Conservation (phyloP, 2,329 filamentous ascomycete genomes). For the Dactylellina drechsleri region DNA sequence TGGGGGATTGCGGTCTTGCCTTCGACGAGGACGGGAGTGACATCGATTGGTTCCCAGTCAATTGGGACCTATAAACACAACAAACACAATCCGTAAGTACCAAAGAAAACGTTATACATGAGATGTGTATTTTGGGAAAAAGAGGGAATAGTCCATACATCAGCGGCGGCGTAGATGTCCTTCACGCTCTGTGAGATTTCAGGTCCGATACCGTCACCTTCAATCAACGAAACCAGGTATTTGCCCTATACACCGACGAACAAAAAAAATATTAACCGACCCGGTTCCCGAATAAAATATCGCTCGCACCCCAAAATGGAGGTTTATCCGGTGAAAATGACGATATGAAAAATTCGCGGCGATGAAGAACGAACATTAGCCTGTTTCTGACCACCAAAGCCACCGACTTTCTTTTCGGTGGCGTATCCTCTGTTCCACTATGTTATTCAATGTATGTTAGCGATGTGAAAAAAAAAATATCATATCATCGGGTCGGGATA, state of each 20-base stretch:
- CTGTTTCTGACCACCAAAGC: slow-evolving; percentile 42
- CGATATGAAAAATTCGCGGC: neutral
- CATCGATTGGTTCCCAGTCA: slow-evolving; percentile 96
- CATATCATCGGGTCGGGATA: neutral
- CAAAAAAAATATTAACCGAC: slow-evolving; percentile 4
- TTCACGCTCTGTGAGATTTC: slow-evolving; percentile 98
- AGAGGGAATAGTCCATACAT: slow-evolving; percentile 68
- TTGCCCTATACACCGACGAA: slow-evolving; percentile 74
- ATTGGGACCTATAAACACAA: slow-evolving; percentile 76
- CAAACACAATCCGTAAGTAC: slow-evolving; percentile 3
- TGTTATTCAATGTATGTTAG: slow-evolving; percentile 19
- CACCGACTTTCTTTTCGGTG: slow-evolving; percentile 47
- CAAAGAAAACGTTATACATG: slow-evolving; percentile 13
- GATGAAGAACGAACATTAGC: slow-evolving; percentile 30
- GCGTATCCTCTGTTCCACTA: slow-evolving; percentile 49
- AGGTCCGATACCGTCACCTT: slow-evolving; percentile 98
- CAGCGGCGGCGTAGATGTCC: slow-evolving; percentile 96
- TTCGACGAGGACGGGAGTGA: slow-evolving; percentile 90
- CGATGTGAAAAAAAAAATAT: neutral
- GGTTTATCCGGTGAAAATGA: neutral
- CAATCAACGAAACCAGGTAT: slow-evolving; percentile 95
- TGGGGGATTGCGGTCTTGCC: slow-evolving; percentile 96
- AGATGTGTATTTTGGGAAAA: neutral
- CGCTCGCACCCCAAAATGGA: slow-evolving; percentile 5
- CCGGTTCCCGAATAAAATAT: neutral